Evolutionary conservation across 2,329 filamentous ascomycete species (phyloP), one percentile per base, ranked within the genome.

Genomic region (Cephalotrichum gorgonifer): DNA sequence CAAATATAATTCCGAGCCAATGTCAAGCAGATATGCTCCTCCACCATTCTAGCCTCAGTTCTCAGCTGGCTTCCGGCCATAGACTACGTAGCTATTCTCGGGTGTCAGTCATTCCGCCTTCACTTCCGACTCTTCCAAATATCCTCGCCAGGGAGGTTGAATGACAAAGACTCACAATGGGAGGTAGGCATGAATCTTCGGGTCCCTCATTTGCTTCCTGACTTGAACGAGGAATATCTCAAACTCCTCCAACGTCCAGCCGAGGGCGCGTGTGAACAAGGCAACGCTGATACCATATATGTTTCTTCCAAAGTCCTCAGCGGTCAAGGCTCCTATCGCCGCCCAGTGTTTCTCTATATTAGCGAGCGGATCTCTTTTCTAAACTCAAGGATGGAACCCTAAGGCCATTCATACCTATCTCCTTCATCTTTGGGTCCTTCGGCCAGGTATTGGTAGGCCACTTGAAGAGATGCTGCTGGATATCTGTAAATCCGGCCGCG

Each of bases 201-300:
- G 54, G 49, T 63, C 56, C 47, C 54, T 56, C 26, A 64, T 44
- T 22, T 64, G 60, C 15, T 54, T 57, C 28, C 57, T 56, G 4
- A 63, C 56, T 38, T 61, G 48, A 8, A 54, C 55, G 15, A 58
- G 53, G 46, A 63, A 61, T 4, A 56, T 54, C 17, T 58, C 17
- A 12, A 60, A 58, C 41, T 65, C 59, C 7, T 59, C 56, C 31
- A 52, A 53, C 0, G 55, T 54, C 64, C 63, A 65, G 11, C 58
- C 57, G 26, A 63, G 53, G 4, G 53, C 54, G 28, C 62, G 59
- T 7, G 62, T 63, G 50, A 64, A 61, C 22, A 64, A 51, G 3
- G 59, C 58, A 54, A 66, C 56, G 15, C 54, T 58, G 50, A 65
- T 54, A 11, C 54, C 62, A 41, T 64, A 58, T 15, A 62, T 42